Percentiles rank a stretch among this genome's conserved stretches.
Conservation (phyloP, 202 grass and related monocot genomes). For the Panicum virgatum region DNA sequence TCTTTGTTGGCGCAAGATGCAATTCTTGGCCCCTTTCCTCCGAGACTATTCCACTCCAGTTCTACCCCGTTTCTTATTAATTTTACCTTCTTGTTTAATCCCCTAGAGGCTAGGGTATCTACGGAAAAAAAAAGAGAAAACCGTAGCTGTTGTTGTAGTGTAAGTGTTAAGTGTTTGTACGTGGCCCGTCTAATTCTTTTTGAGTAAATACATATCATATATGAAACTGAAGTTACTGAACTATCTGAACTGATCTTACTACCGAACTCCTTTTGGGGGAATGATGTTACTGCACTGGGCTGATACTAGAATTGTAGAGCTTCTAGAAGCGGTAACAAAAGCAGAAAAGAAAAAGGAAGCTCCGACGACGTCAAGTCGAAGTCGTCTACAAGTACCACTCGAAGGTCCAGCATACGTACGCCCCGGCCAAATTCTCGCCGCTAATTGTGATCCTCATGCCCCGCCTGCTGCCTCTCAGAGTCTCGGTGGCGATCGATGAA, state of each 20-base stretch:
- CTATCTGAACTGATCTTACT: neutral
- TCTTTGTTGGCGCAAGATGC: slow-evolving; percentile 5
- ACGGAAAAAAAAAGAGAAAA: neutral
- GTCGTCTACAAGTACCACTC: slow-evolving; percentile 26
- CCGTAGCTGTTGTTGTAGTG: slow-evolving; percentile 18
- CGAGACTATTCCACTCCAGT: slow-evolving; percentile 40
- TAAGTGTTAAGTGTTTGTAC: slow-evolving; percentile 27
- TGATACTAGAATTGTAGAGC: neutral
- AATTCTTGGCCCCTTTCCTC: slow-evolving; percentile 11
- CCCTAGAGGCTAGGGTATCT: slow-evolving; percentile 28
- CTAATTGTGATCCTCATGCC: slow-evolving; percentile 60
- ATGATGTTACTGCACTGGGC: neutral
- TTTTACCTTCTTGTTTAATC: slow-evolving; percentile 1
- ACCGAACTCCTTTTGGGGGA: neutral
- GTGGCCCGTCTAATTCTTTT: slow-evolving; percentile 44
- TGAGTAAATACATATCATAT: neutral
- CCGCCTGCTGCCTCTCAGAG: slow-evolving; percentile 7
- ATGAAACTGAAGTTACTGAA: neutral
- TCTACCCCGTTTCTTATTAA: slow-evolving; percentile 31
- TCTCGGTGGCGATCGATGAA: slow-evolving; percentile 33
- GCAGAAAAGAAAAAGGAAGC: neutral
- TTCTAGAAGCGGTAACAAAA: slow-evolving; percentile 49
- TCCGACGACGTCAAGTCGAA: slow-evolving; percentile 39
- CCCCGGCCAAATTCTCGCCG: slow-evolving; percentile 51
- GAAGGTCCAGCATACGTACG: slow-evolving; percentile 28